Base-by-base conservation (phyloP, 2,329 filamentous ascomycete genomes). In the Diaporthe citri region DNA sequence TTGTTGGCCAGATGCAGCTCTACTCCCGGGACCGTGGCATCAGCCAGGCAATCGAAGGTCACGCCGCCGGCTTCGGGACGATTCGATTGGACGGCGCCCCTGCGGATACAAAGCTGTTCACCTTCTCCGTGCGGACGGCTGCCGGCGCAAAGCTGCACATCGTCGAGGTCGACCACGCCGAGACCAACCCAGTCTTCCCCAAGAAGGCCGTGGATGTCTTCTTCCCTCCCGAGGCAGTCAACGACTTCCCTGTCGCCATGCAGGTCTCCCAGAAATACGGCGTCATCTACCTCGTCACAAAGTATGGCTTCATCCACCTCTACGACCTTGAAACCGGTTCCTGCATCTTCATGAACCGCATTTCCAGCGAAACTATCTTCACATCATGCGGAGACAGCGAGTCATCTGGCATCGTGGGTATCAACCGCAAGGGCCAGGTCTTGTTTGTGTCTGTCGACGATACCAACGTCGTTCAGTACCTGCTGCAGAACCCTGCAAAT, bases 291-390 rank as follows among this genome's bases (percentile, higher is more conserved):
- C 92, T 99, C 81, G 95, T 99, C 77, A 99, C 97, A 74, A 99
- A 99, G 85, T 99, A 98, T 82, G 97, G 97, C 71, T 99, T 98
- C 86, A 98, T 99, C 80, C 97, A 99, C 86, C 91, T 99, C 34
- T 98, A 99, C 86, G 97, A 99, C 82, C 91, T 99, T 74, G 97
- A 99, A 88, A 97, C 94, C 10, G 97, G 95, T 75, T 94, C 94
- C 17, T 97, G 95, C 83, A 97, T 99, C 83, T 99, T 98, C 90
- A 97, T 99, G 95, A 99, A 99, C 89, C 94, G 97, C 80, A 99
- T 99, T 81, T 99, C 97, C 46, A 98, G 95, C 88, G 97, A 99
- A 83, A 99, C 97, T 36, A 98, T 99, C 83, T 99, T 99, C 87
- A 97, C 96, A 36, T 98, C 96, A 28, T 93, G 95, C 62, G 87